Base-by-base conservation (phyloP, 805 yeast species). In the Blastobotrys chiropterorum region DNA sequence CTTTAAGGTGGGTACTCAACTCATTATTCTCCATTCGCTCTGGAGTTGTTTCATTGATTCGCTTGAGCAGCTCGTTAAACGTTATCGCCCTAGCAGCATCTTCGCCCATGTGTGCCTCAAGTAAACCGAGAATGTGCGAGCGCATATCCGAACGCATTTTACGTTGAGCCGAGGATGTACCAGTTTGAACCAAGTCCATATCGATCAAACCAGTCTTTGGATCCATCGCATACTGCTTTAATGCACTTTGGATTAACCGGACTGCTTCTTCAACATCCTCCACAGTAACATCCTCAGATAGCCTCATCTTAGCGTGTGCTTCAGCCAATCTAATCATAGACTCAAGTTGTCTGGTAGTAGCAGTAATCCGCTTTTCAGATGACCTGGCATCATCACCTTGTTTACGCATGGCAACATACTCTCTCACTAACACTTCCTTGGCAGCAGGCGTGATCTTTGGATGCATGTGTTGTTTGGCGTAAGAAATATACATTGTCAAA, bases 161-260 rank as follows among this genome's bases (percentile, higher is more conserved):
- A 67, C 96, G 77, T 67, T 90, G 96, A 2, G 92, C 87, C 1
- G 87, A 77, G 0, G 97, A 86, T 46, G 90, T 90, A 46, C 98
- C 99, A 0, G 98, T 94, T 71, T 92, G 97, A 26, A 94, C 90
- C 66, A 94, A 75, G 67, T 90, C 97, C 97, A 94, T 90, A 66
- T 94, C 99, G 59, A 94, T 94, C 62, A 94, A 80, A 30, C 99
- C 99, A 0, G 99, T 92, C 38, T 84, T 74, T 20, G 99, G 99
- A 71, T 94, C 99, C 2, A 97, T 94, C 14, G 99, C 99, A 67
- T 94, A 94, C 58, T 94, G 98, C 67, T 94, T 94, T 58, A 94
- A 87, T 13, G 99, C 99, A 2, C 95, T 80, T 61, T 86, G 83
- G 65, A 92, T 94, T 59, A 94, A 75, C 59, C 99, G 79, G 2